A percentile compares a stretch with the other conserved stretches of the same genome.
Evolutionary conservation across 1,284 basidiomycete species (phyloP).

Genomic region (Mycosarcoma mackinlayi): DNA sequence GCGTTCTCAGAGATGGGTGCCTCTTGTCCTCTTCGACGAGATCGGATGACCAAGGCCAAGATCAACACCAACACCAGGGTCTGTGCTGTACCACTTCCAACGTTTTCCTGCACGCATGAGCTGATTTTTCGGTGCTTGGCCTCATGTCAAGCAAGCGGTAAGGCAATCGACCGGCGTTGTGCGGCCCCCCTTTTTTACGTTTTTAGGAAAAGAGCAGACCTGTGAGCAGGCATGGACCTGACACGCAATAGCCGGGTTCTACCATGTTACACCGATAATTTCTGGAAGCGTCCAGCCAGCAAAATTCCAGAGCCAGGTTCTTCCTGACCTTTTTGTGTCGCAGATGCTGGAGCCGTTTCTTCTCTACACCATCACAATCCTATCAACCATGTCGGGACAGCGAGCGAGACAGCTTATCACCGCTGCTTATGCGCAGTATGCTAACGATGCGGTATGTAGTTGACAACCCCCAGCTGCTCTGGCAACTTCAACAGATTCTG

Average conservation of each 20-base stretch:
- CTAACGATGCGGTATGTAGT: constrained; percentile 48
- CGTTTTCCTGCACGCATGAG: constrained; percentile 8
- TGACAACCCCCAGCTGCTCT: not conserved
- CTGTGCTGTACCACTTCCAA: not conserved
- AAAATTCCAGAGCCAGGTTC: too few species aligned
- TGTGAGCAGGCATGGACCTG: not conserved
- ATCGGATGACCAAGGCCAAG: constrained; percentile 2
- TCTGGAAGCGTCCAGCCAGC: too few species aligned
- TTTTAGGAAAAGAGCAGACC: not conserved
- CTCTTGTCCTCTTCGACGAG: constrained; percentile 1
- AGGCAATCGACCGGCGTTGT: constrained; percentile 6
- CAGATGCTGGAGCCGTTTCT: not conserved
- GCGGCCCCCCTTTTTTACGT: not conserved
- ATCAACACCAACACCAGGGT: not conserved
- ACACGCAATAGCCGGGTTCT: not conserved
- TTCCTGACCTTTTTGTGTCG: not conserved
- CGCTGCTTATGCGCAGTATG: constrained; percentile 51
- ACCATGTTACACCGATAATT: too few species aligned
- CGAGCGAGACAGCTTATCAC: constrained; percentile 49
- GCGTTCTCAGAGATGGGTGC: too few species aligned
- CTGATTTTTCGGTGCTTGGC: constrained; percentile 8
- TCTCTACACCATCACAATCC: constrained; percentile 5
- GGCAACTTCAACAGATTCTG: not conserved
- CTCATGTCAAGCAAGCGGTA: not conserved
- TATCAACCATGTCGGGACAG: constrained; percentile 41